Percentiles rank a stretch among this genome's conserved stretches.
phyloP scores from a whole-genome alignment of 495 filamentous ascomycete species.

The Diplogelasinospora grovesii region DNA sequence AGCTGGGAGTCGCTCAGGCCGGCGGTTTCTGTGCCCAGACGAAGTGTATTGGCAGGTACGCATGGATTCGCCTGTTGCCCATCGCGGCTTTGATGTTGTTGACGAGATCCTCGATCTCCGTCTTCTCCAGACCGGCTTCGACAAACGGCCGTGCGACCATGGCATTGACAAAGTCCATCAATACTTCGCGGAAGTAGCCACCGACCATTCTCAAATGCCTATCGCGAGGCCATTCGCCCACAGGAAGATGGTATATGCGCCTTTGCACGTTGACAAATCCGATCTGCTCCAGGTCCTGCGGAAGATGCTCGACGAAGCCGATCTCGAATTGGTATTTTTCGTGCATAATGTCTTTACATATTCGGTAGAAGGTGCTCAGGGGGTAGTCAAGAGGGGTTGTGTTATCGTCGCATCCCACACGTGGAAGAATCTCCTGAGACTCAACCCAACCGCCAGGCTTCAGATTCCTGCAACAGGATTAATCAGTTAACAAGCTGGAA shows the following conservation, averaged over 20 bases:
- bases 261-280: slow-evolving; percentile 51
- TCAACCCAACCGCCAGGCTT: slow-evolving; percentile 60
- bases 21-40: slow-evolving; percentile 40
- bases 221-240: slow-evolving; percentile 57
- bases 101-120: slow-evolving; percentile 30
- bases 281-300: slow-evolving; percentile 28
- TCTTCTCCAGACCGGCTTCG: slow-evolving; percentile 35
- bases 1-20: slow-evolving; percentile 7
- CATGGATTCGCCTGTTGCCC: slow-evolving; percentile 31
- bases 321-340: slow-evolving; percentile 40
- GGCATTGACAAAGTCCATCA: slow-evolving; percentile 48
- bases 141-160: slow-evolving; percentile 50
- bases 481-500: background rate
- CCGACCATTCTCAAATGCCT: slow-evolving; percentile 53
- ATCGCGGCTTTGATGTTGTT: slow-evolving; percentile 21
- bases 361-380: slow-evolving; percentile 31
- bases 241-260: slow-evolving; percentile 48
- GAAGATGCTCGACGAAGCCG: slow-evolving; percentile 31
- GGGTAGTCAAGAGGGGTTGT: slow-evolving; percentile 42
- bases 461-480: slow-evolving; percentile 32
- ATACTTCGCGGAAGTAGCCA: slow-evolving; percentile 39
- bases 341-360: slow-evolving; percentile 22
- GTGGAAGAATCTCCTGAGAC: slow-evolving; percentile 49
- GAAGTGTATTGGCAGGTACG: slow-evolving; percentile 35
- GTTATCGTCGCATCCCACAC: slow-evolving; percentile 45